A percentile compares a stretch with the other conserved stretches of the same genome.
phyloP scores from a whole-genome alignment of 306 rosid genomes.

The Castanea sativa region DNA sequence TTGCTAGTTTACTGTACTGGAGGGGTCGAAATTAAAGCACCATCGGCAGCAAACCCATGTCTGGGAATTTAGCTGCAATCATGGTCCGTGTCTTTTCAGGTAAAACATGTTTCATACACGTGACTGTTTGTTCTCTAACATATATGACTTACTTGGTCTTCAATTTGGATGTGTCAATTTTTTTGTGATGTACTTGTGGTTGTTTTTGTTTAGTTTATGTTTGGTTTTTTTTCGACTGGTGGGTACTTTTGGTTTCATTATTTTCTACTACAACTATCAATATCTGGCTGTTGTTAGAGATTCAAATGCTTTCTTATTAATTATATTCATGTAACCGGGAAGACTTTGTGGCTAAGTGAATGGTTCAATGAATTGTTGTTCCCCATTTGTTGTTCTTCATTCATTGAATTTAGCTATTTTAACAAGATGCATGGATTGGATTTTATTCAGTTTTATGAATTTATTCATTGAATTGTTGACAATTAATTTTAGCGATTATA shows the following conservation, averaged over 20 bases:
- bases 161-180: background rate
- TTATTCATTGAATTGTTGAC: background rate
- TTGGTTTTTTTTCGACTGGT: background rate
- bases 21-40: background rate
- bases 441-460: background rate
- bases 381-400: background rate
- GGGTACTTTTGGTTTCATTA: background rate
- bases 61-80: constrained; percentile 25
- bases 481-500: background rate
- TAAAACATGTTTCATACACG: constrained; percentile 4
- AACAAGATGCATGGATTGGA: background rate
- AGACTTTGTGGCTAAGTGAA: background rate
- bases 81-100: constrained; percentile 35
- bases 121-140: background rate
- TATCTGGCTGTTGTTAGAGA: background rate
- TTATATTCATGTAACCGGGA: background rate
- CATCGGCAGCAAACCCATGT: constrained; percentile 18
- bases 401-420: background rate
- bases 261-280: background rate
- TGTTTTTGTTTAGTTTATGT: background rate
- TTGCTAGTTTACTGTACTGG: background rate
- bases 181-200: background rate
- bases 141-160: background rate
- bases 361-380: background rate
- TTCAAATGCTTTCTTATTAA: background rate